Percentiles rank a stretch among this genome's conserved stretches.
These are phyloP conservation scores for Pseudogymnoascus sp. DNA, from an alignment of 2,329 filamentous ascomycete genomes.

Conservation along the genomic window DNA sequence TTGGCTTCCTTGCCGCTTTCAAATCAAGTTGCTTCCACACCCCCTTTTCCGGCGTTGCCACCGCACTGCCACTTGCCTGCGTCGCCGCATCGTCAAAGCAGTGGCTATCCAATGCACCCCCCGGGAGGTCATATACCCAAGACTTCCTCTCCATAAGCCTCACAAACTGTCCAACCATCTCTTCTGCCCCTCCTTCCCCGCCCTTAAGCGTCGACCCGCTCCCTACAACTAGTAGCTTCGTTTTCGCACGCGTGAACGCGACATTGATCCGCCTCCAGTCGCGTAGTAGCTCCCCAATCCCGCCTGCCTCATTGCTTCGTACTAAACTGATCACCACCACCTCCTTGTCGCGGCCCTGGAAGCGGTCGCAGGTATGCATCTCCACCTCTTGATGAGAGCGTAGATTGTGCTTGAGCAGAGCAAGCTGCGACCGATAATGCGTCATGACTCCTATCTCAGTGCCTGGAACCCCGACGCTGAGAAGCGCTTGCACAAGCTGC, in stretches of 20 bases:
- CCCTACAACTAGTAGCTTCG: conserved; percentile 82
- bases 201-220: conserved; percentile 65
- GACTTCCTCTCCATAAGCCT: conserved; percentile 63
- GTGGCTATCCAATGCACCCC: conserved; percentile 57
- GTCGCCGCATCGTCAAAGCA: conserved; percentile 48
- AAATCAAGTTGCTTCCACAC: conserved; percentile 14
- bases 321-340: conserved; percentile 82
- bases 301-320: conserved; percentile 70
- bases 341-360: conserved; percentile 94
- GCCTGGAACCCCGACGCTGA: conserved; percentile 65
- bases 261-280: conserved; percentile 95
- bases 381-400: conserved; percentile 60
- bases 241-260: conserved; percentile 85
- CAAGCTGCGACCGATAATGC: conserved; percentile 88
- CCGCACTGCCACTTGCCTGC: conserved; percentile 32
- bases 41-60: conserved; percentile 12
- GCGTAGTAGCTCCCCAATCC: conserved; percentile 82
- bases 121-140: conserved; percentile 73
- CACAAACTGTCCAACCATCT: conserved; percentile 71
- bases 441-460: conserved; percentile 88
- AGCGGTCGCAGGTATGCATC: conserved; percentile 94
- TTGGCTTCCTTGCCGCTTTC: conserved; percentile 16
- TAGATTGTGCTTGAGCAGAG: conserved; percentile 67
- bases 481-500: conserved; percentile 71
- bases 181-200: conserved; percentile 54